These are phyloP conservation scores for Corylus americana DNA, from an alignment of 306 rosid species.

Conservation along the genomic window DNA sequence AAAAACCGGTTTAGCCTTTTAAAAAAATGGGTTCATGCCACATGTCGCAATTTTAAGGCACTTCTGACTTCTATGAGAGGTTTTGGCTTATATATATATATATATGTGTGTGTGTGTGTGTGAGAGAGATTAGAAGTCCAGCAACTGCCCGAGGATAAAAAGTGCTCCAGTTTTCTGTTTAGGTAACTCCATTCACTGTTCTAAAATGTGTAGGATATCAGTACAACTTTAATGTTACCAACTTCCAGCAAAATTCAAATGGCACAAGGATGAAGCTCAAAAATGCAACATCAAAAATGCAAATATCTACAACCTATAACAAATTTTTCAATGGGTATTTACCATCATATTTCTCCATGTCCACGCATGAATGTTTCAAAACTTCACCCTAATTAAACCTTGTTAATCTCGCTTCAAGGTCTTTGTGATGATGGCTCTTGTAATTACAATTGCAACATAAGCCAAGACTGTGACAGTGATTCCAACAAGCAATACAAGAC, in stretches of 20 bases:
- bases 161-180: not conserved
- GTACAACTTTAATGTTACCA: not conserved
- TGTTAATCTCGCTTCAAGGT: conserved; percentile 74
- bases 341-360: conserved; percentile 30
- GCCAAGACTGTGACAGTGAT: conserved; percentile 61
- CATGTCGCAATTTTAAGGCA: too few relatives aligned
- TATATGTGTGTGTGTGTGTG: too few relatives aligned
- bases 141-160: not conserved
- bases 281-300: conserved; percentile 36
- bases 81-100: too few relatives aligned
- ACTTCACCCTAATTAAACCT: not conserved
- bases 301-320: conserved; percentile 19
- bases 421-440: conserved; percentile 56
- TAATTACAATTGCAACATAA: conserved; percentile 55
- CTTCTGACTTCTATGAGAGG: too few relatives aligned
- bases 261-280: conserved; percentile 46
- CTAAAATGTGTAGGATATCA: not conserved
- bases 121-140: not conserved
- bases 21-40: too few relatives aligned
- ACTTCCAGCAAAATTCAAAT: not conserved
- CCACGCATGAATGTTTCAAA: conserved; percentile 1
- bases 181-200: not conserved
- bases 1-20: too few relatives aligned
- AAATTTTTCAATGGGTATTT: conserved; percentile 21
- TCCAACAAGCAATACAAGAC: conserved; percentile 66